Evolutionary conservation across 2,329 filamentous ascomycete species (phyloP).

Genomic region (Alternaria metachromatica): DNA sequence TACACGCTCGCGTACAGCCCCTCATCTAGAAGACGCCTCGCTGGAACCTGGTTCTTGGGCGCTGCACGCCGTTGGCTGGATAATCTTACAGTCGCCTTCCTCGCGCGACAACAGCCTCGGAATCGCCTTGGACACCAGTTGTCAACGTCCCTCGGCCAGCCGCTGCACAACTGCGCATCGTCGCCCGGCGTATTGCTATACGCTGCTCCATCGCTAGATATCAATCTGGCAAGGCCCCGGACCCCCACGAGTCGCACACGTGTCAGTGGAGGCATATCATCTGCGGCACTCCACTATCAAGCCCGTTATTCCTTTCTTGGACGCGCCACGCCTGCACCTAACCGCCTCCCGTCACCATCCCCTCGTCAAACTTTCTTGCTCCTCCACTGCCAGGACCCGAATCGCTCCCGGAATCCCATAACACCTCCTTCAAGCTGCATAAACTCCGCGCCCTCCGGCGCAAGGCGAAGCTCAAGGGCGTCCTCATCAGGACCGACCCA

Average conservation of each 20-base stretch:
- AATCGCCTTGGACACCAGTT: background rate
- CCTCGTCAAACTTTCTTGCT: constrained; percentile 25
- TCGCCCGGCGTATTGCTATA: background rate
- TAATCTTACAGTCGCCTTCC: background rate
- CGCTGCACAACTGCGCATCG: background rate
- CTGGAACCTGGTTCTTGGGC: constrained; percentile 20
- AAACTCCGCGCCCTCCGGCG: constrained; percentile 50
- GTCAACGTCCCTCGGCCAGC: background rate
- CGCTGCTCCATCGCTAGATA: constrained; percentile 6
- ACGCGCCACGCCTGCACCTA: constrained; percentile 21
- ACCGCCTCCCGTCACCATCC: constrained; percentile 26
- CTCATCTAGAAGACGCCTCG: constrained; percentile 10
- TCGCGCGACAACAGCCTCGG: background rate
- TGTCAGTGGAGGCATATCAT: constrained; percentile 11
- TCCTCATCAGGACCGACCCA: constrained; percentile 29
- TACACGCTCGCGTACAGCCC: constrained; percentile 17
- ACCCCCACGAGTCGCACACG: constrained; percentile 19
- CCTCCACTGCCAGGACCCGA: constrained; percentile 22
- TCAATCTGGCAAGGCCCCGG: background rate
- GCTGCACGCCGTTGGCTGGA: background rate
- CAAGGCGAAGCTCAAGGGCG: constrained; percentile 48
- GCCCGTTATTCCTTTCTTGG: constrained; percentile 2
- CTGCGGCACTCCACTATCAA: constrained; percentile 4
- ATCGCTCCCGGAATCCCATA: constrained; percentile 14
- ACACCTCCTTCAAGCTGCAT: constrained; percentile 45